A percentile compares a stretch with the other conserved stretches of the same genome.
Evolutionary conservation across 2,329 filamentous ascomycete genomes (phyloP).

Genomic region (Cryphonectria carpinicola): DNA sequence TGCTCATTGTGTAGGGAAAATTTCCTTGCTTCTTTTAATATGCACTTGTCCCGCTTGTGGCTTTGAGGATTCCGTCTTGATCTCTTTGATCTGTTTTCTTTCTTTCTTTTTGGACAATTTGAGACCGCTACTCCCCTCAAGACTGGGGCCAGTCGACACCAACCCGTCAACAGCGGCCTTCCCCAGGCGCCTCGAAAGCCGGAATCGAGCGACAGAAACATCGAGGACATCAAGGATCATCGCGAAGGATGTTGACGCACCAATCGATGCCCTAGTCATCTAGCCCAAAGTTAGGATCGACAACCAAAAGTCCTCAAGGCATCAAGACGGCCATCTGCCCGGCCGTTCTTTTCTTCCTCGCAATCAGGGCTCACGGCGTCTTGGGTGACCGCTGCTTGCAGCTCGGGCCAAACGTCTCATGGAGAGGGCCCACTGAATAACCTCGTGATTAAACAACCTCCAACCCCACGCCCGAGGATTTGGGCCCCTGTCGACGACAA

Average conservation of each 20-base stretch:
- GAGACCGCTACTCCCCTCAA: neutral
- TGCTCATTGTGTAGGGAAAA: neutral
- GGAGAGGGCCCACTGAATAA: slow-evolving; percentile 7
- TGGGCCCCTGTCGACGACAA: neutral
- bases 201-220: neutral
- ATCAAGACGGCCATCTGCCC: neutral
- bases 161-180: neutral
- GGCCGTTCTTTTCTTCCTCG: neutral
- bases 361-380: neutral
- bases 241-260: slow-evolving; percentile 2
- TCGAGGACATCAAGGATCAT: neutral
- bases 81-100: slow-evolving; percentile 1
- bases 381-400: neutral
- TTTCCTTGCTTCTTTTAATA: slow-evolving; percentile 2
- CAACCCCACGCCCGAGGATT: neutral
- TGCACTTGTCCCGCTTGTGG: neutral
- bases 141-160: neutral
- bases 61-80: neutral
- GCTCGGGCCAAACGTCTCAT: neutral
- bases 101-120: too few species aligned
- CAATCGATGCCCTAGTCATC: neutral
- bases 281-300: neutral
- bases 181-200: neutral
- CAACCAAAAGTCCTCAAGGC: neutral
- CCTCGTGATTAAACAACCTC: neutral